Conservation (phyloP, 129 eudicot genomes). For the Rutidosis leptorrhynchoides region DNA sequence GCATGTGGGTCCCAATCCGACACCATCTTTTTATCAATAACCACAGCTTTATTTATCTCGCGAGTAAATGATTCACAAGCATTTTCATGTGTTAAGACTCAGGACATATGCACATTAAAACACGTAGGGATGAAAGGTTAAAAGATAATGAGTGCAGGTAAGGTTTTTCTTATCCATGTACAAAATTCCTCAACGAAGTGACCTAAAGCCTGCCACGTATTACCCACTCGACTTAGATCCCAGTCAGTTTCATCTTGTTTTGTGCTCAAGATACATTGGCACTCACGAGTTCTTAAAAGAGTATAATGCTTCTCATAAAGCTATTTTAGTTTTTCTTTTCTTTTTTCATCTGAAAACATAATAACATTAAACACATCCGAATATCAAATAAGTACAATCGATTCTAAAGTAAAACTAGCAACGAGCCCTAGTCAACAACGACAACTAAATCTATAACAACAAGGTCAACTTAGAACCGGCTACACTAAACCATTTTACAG, state of each 20-base stretch:
- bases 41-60: neutral
- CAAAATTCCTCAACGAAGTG: slow-evolving; percentile 24
- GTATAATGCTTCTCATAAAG: slow-evolving; percentile 28
- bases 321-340: slow-evolving; percentile 6
- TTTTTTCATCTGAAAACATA: no score
- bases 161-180: slow-evolving; percentile 27
- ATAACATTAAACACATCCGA: no score
- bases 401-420: no score
- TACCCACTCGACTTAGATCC: slow-evolving; percentile 31
- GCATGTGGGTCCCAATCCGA: slow-evolving; percentile 13
- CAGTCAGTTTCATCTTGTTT: slow-evolving; percentile 32
- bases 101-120: neutral
- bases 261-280: slow-evolving; percentile 33
- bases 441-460: no score
- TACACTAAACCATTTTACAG: no score
- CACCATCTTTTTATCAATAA: slow-evolving; percentile 14
- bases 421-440: no score
- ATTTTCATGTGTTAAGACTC: slow-evolving; percentile 7
- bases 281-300: slow-evolving; percentile 23
- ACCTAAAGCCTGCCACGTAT: slow-evolving; percentile 29
- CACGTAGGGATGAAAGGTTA: slow-evolving; percentile 11
- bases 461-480: no score
- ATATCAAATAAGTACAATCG: no score
- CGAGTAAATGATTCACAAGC: neutral
- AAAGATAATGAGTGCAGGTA: slow-evolving; percentile 35